Evolutionary conservation across 192 early-diverging fungal genomes (phyloP).

Genomic region (Umbelopsis sp.): DNA sequence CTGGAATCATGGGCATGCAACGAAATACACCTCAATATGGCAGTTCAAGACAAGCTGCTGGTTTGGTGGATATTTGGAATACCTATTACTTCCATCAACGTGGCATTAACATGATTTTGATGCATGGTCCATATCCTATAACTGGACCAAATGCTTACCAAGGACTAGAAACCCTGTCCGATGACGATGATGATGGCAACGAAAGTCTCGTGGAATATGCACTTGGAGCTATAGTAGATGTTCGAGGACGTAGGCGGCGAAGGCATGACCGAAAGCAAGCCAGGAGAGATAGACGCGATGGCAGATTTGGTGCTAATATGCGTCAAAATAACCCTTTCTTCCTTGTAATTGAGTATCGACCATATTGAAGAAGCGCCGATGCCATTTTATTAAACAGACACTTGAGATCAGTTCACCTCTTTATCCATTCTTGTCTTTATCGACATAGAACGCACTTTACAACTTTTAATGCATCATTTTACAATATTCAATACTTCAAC

Average conservation of each 20-base stretch:
- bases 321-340: neutral
- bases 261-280: no score
- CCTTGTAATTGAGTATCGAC: neutral
- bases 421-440: no score
- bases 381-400: no score
- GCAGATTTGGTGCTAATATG: no score
- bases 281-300: no score
- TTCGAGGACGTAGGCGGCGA: no score
- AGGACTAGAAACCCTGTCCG: neutral
- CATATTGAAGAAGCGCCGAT: neutral
- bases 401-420: neutral
- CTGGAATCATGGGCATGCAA: neutral
- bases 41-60: neutral
- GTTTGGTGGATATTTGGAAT: conserved; percentile 3
- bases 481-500: no score
- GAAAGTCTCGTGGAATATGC: neutral
- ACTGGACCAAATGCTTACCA: neutral
- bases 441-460: no score
- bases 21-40: neutral
- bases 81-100: neutral
- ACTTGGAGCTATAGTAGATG: no score
- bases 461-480: no score
- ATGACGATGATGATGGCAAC: neutral
- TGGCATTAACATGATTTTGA: neutral
- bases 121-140: neutral